Evolutionary conservation across 768 basidiomycete genomes (phyloP).

Genomic region (Termitomyces sp.): DNA sequence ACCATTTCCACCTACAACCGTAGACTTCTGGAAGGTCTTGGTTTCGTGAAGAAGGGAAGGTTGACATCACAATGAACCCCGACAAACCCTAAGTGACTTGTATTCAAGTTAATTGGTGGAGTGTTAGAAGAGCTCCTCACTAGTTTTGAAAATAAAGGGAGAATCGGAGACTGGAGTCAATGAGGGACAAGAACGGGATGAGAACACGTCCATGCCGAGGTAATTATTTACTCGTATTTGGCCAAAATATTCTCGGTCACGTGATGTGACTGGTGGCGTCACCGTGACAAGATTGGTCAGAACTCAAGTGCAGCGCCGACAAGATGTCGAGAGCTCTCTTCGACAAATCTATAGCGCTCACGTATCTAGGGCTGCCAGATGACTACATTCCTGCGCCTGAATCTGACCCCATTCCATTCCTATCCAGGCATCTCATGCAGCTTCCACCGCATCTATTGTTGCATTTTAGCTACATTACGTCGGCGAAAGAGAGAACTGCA

Average conservation of each 20-base stretch:
- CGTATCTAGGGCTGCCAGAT: constrained; percentile 51
- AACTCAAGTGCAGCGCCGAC: background rate
- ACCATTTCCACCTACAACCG: constrained; percentile 52
- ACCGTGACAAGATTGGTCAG: background rate
- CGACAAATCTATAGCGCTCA: constrained; percentile 28
- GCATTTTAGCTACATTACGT: constrained; percentile 39
- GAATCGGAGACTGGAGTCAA: background rate
- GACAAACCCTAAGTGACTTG: background rate
- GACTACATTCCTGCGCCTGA: constrained; percentile 60
- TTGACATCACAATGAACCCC: background rate
- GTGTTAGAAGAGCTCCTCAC: background rate
- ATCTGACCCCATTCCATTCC: constrained; percentile 55
- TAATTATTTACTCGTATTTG: constrained; percentile 5
- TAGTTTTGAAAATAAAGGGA: background rate
- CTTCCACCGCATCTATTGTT: constrained; percentile 63
- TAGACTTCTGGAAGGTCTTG: constrained; percentile 15
- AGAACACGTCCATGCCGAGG: background rate
- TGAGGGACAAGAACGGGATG: background rate
- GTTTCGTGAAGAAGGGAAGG: background rate
- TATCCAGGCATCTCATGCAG: constrained; percentile 48
- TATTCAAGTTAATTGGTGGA: background rate
- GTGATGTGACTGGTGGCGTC: constrained; percentile 12
- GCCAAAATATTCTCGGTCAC: background rate
- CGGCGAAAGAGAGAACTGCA: constrained; percentile 59
- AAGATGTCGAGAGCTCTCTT: constrained; percentile 20